Conservation (phyloP, 2,329 filamentous ascomycete genomes). For the Fusarium graminum region DNA sequence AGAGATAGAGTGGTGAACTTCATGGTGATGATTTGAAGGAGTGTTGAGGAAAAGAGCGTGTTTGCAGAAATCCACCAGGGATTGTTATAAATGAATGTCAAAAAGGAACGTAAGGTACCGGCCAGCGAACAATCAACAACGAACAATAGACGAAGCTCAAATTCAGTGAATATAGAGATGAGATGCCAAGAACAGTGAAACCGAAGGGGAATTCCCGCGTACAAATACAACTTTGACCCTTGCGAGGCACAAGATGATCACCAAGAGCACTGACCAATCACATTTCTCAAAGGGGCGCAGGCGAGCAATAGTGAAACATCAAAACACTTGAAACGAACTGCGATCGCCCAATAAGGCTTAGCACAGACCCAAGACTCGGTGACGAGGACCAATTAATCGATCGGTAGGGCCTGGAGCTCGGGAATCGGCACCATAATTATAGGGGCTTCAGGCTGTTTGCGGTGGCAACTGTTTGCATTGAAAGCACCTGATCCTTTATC, state of each 20-base stretch:
- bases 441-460: neutral
- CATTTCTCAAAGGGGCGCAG: conserved; percentile 26
- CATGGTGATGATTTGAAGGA: conserved; percentile 39
- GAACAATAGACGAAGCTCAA: neutral
- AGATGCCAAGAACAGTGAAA: neutral
- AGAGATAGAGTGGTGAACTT: conserved; percentile 45
- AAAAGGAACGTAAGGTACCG: conserved; percentile 4
- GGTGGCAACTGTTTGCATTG: neutral
- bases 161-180: neutral
- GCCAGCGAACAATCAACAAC: neutral
- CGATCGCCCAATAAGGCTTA: conserved; percentile 1
- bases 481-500: neutral
- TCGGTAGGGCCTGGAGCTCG: conserved; percentile 5
- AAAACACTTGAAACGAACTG: conserved; percentile 22
- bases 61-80: neutral
- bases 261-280: conserved; percentile 3
- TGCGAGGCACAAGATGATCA: conserved; percentile 7
- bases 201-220: neutral
- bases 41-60: neutral
- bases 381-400: conserved; percentile 18
- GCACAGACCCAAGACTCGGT: neutral
- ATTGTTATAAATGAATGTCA: neutral
- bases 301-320: conserved; percentile 12
- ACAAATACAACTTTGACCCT: neutral
- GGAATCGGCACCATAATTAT: conserved; percentile 17